Evolutionary conservation across 805 yeast genomes (phyloP), one percentile per base, ranked within the genome.

Genomic region (baker's yeast (Saccharomyces cerevisiae)): DNA sequence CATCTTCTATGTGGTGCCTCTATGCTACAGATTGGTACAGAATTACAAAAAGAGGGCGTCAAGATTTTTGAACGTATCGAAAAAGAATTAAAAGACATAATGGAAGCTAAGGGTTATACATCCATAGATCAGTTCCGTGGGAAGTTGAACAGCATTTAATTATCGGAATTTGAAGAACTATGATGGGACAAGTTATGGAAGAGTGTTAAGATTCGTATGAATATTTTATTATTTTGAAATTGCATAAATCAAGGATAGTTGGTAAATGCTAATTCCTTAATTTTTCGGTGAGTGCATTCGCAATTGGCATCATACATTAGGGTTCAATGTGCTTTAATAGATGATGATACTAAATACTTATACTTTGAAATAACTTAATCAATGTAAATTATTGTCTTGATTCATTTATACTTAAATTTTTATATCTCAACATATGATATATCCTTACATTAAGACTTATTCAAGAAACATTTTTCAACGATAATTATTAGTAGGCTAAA

Each of bases 91-190:
- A 54, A 48, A 48, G 62, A 57, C 22, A 59, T 66, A 14, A 63
- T 67, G 67, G 54, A 57, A 4, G 53, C 54, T 46, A 67, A 65
- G 50, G 69, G 70, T 29, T 67, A 67, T 50, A 59, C 57, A 17
- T 55, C 61, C n/a, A 67, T 67, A 36, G 68, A 62, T 9, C 67
- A 67, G 21, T 66, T 67, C 56, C 66, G 68, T 49, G 70, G 70
- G 17, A 64, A 64, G 50, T 57, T 67, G 47, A 59, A 58, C 47
- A 61, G 64, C 50, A 47, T 66, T 48, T 62, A 55, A 50, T 36
- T 36, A n/a, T 9, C 10, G 11, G 11, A 14, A 31, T 31, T 31
- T 13, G 36, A 13, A 13, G 10, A 17, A 21, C 17, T 6, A 36
- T 26, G 22, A 21, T n/a, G 24, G 24, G 43, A 36, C 11, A 36